Percentiles rank a stretch among this genome's conserved stretches.
phyloP scores from a whole-genome alignment of 768 basidiomycete genomes.

The Nevesoporus exiguus region DNA sequence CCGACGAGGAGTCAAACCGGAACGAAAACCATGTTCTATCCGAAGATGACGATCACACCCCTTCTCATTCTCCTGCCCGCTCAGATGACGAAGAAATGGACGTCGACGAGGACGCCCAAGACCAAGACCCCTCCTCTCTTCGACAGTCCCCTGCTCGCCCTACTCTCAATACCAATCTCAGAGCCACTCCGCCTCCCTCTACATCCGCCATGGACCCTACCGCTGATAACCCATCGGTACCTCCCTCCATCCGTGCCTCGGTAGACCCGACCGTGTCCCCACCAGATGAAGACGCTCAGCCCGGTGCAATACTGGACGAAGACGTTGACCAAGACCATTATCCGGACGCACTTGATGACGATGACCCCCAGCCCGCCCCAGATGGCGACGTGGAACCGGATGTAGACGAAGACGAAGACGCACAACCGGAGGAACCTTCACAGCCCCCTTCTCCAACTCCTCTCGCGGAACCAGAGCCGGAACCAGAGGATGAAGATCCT shows the following conservation, averaged over 20 bases:
- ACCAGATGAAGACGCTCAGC: constrained; percentile 12
- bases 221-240: constrained; percentile 16
- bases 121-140: constrained; percentile 23
- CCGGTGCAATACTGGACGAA: constrained; percentile 23
- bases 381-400: constrained; percentile 24
- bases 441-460: constrained; percentile 27
- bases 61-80: background rate
- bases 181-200: constrained; percentile 3
- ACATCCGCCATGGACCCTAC: constrained; percentile 21
- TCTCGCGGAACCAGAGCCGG: constrained; percentile 24
- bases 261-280: constrained; percentile 20
- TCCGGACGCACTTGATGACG: constrained; percentile 21
- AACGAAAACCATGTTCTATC: constrained; percentile 1
- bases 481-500: constrained; percentile 45
- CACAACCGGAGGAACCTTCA: constrained; percentile 24
- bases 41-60: constrained; percentile 11
- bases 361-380: constrained; percentile 18
- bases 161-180: constrained; percentile 15
- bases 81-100: constrained; percentile 28
- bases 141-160: constrained; percentile 24
- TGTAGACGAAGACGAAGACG: constrained; percentile 35
- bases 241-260: constrained; percentile 19
- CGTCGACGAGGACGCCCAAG: constrained; percentile 31
- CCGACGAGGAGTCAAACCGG: constrained; percentile 19
- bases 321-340: constrained; percentile 27